phyloP scores from a whole-genome alignment of 306 rosid species.

The Cucurbita pepo region DNA sequence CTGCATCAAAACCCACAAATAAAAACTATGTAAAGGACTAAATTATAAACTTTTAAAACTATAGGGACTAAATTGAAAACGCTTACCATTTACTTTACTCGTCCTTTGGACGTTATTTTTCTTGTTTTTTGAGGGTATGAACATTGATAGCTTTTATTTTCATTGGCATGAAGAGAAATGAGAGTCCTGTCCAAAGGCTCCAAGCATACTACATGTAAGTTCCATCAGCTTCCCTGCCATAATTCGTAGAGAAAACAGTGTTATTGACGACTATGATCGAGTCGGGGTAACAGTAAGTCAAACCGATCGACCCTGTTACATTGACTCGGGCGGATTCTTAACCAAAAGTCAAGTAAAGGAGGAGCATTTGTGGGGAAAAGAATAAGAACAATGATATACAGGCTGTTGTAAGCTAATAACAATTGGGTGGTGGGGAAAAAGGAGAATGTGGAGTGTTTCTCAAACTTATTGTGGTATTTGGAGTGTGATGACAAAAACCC shows the following conservation, averaged over 20 bases:
- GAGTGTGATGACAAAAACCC: slow-evolving; percentile 1
- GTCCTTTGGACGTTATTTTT: neutral
- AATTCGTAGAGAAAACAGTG: neutral
- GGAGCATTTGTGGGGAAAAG: neutral
- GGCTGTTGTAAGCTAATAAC: neutral
- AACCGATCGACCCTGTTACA: no score
- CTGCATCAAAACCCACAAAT: neutral
- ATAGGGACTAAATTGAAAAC: neutral
- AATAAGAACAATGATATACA: neutral
- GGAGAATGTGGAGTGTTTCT: neutral
- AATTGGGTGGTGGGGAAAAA: neutral
- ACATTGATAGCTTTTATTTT: slow-evolving; percentile 4
- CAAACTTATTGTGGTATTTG: neutral
- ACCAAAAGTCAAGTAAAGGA: neutral
- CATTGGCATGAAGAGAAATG: slow-evolving; percentile 48
- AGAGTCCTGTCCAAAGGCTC: slow-evolving; percentile 56
- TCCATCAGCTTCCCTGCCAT: slow-evolving; percentile 76
- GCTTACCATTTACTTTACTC: no score
- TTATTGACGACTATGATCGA: neutral
- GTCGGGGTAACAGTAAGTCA: neutral
- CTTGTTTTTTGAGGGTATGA: neutral
- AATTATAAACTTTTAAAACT: neutral
- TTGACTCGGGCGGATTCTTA: neutral
- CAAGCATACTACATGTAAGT: slow-evolving; percentile 66
- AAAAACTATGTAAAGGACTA: neutral